These are phyloP conservation scores for Pseudozyma tsukubaensis DNA, from an alignment of 1,284 basidiomycete genomes.

Conservation along the genomic window DNA sequence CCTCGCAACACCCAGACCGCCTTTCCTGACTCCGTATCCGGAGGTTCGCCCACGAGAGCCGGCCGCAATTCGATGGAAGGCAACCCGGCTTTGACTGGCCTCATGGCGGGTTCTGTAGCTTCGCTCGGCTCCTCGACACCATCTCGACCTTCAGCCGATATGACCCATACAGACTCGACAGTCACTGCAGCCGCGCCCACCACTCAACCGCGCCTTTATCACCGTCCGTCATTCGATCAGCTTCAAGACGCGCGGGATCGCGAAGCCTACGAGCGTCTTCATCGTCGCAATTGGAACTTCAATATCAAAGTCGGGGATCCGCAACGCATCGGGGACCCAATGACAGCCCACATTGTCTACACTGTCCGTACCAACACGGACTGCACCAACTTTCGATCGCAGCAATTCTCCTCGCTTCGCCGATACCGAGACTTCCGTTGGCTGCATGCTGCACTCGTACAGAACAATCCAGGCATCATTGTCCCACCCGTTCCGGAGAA, in stretches of 20 bases:
- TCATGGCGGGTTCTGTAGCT: slow-evolving; percentile 14
- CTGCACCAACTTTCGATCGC: slow-evolving; percentile 44
- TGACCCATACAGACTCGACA: not conserved
- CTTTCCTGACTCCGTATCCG: slow-evolving; percentile 1
- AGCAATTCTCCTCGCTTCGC: slow-evolving; percentile 78
- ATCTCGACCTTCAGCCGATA: slow-evolving; percentile 22
- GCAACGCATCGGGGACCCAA: slow-evolving; percentile 64
- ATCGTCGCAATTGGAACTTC: slow-evolving; percentile 38
- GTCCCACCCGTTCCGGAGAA: slow-evolving; percentile 97
- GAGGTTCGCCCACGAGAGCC: slow-evolving; percentile 14
- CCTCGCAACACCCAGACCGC: slow-evolving; percentile 20
- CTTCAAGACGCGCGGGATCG: slow-evolving; percentile 35
- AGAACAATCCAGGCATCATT: slow-evolving; percentile 95
- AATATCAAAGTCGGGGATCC: slow-evolving; percentile 65
- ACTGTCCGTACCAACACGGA: slow-evolving; percentile 64
- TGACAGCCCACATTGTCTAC: slow-evolving; percentile 71
- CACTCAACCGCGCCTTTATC: slow-evolving; percentile 31
- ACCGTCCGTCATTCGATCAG: slow-evolving; percentile 44
- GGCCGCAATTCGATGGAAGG: slow-evolving; percentile 6
- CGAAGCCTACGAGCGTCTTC: slow-evolving; percentile 20
- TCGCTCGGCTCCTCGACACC: slow-evolving; percentile 26
- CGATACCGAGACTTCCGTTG: slow-evolving; percentile 97
- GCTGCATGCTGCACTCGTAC: slow-evolving; percentile 88
- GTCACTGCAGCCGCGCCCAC: not conserved
- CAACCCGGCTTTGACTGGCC: not conserved